Evolutionary conservation across 2,329 filamentous ascomycete genomes (phyloP).

Genomic region (Blastomyces emzantsi): DNA sequence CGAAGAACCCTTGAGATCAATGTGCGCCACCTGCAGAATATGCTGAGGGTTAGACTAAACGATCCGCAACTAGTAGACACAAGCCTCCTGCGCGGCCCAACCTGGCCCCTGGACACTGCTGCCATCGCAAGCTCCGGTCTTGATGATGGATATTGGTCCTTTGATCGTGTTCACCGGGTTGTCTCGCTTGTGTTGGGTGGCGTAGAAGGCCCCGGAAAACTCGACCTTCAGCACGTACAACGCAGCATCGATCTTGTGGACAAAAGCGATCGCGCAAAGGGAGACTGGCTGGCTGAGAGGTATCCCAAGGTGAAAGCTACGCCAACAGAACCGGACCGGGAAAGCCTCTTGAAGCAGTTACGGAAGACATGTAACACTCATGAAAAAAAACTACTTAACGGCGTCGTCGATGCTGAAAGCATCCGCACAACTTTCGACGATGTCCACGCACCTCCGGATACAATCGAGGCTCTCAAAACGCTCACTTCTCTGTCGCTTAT

Average conservation of each 20-base stretch:
- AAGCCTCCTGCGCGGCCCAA: constrained; percentile 24
- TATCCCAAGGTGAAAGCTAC: constrained; percentile 25
- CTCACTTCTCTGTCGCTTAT: constrained; percentile 79
- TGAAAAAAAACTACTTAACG: constrained; percentile 72
- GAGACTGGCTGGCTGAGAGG: constrained; percentile 28
- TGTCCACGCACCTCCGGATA: constrained; percentile 72
- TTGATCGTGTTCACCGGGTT: constrained; percentile 53
- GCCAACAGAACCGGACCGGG: constrained; percentile 28
- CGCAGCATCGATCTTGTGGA: constrained; percentile 33
- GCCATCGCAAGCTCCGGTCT: constrained; percentile 33
- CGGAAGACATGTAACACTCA: constrained; percentile 59
- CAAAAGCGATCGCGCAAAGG: constrained; percentile 32
- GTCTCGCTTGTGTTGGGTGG: constrained; percentile 47
- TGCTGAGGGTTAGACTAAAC: constrained; percentile 43
- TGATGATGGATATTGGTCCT: constrained; percentile 48
- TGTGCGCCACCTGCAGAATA: constrained; percentile 54
- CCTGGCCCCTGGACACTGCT: constrained; percentile 25
- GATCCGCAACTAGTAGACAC: constrained; percentile 20
- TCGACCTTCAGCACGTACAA: constrained; percentile 33
- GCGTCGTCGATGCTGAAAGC: constrained; percentile 70
- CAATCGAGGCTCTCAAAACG: constrained; percentile 77
- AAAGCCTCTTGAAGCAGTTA: constrained; percentile 40
- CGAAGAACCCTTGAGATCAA: constrained; percentile 49
- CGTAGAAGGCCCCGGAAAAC: constrained; percentile 32
- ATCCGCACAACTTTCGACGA: constrained; percentile 82